Evolutionary conservation across 441 rosid genomes (phyloP), one percentile per base, ranked within the genome.

Genomic region (Metrosideros polymorpha): DNA sequence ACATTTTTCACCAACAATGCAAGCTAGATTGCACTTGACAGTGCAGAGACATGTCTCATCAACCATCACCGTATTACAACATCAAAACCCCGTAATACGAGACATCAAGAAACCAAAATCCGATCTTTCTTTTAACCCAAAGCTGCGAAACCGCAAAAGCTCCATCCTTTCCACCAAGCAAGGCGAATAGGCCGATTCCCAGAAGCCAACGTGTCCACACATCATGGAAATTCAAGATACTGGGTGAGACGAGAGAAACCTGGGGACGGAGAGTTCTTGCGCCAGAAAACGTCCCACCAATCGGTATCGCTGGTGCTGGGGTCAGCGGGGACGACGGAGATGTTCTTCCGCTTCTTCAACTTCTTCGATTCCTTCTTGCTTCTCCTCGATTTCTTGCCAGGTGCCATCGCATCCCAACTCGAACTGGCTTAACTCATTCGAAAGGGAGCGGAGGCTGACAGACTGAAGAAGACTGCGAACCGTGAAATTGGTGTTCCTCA

Each of bases 241-340:
- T n/a, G 57, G 12, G 54, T 25, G 35, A 13, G 82, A 17, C 7
- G n/a, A 85, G 66, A 86, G 24, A 42, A 12, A 97, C 98, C 99
- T 94, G 97, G 88, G 87, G 88, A 85, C 22, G 94, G 91, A 86
- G 98, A 94, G 91, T 96, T 96, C 89, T 93, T 94, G 87, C 83
- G 92, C 95, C 94, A 94, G 97, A 97, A 97, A 90, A 89, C 85
- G 63, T 91, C 93, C 99, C 98, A 97, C 99, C 99, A 97, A 84
- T 95, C 98, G 86, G 98, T 93, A 83, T 97, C 98, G 59, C 87
- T 86, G 84, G 96, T 92, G 51, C 90, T 93, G 55, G 97, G 98
- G 63, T 94, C 99, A 52, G 92, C 56, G 12, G 98, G 95, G 86
- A 87, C 93, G 7, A 84, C 88, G 79, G 88, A 88, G 43, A 87